phyloP scores from a whole-genome alignment of 768 basidiomycete genomes.

The Mycena rosella region DNA sequence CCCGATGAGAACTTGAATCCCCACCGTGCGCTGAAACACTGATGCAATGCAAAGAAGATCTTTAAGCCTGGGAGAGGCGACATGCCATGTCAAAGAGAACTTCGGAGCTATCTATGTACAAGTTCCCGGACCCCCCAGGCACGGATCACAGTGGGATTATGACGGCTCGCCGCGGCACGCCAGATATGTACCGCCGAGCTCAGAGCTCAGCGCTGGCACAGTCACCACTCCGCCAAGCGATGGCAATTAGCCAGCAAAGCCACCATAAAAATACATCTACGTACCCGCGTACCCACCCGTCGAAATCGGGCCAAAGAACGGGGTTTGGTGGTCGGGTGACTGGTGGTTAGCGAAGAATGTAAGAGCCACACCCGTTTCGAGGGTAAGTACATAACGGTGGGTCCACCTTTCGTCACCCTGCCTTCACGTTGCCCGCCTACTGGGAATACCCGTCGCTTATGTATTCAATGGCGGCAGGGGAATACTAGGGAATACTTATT shows the following conservation, averaged over 20 bases:
- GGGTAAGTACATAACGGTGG: slow-evolving; percentile 9
- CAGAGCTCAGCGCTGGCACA: neutral
- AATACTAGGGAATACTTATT: too few relatives aligned
- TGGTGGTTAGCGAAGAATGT: neutral
- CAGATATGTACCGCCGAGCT: neutral
- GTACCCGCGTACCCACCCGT: neutral
- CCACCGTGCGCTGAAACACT: too few relatives aligned
- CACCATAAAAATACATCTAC: neutral
- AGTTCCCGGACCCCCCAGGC: too few relatives aligned
- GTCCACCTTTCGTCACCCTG: neutral
- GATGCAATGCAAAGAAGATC: too few relatives aligned
- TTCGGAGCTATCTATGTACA: too few relatives aligned
- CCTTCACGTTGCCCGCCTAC: too few relatives aligned
- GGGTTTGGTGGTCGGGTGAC: neutral
- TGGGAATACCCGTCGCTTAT: too few relatives aligned
- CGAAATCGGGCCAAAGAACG: slow-evolving; percentile 16
- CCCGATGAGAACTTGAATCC: too few relatives aligned
- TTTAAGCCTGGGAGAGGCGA: too few relatives aligned
- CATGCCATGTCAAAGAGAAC: too few relatives aligned
- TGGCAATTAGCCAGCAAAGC: slow-evolving; percentile 10
- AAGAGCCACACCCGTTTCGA: slow-evolving; percentile 3
- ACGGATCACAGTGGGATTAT: too few relatives aligned
- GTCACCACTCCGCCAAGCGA: neutral
- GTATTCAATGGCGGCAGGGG: too few relatives aligned
- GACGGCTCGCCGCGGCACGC: neutral